Evolutionary conservation across 176 grass and related monocot species (phyloP).

Genomic region (Aechmea fasciata): DNA sequence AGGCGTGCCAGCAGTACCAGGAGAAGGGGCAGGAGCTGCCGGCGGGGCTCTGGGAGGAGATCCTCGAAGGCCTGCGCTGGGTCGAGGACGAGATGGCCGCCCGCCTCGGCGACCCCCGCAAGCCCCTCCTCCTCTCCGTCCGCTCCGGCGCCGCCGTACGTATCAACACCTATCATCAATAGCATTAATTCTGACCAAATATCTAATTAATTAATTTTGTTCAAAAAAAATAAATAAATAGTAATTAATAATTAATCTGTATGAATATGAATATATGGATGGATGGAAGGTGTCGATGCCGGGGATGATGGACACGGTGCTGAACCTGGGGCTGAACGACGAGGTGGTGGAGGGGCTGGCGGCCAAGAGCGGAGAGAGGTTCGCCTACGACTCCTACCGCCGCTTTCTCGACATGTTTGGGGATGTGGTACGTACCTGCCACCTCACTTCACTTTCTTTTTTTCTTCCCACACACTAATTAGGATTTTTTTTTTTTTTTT

Average conservation of each 20-base stretch:
- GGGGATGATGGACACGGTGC: constrained; percentile 99
- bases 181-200: no score
- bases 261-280: no score
- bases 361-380: constrained; percentile 80
- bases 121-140: constrained; percentile 91
- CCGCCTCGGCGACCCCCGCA: constrained; percentile 51
- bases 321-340: constrained; percentile 95
- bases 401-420: constrained; percentile 99
- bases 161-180: no score
- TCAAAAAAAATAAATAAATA: no score
- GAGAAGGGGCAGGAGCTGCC: constrained; percentile 42
- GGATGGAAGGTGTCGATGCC: constrained; percentile 72
- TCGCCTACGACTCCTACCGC: constrained; percentile 88
- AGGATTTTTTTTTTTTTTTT: no score
- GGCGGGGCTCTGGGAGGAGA: constrained; percentile 70
- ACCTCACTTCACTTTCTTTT: no score
- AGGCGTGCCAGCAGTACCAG: constrained; percentile 94
- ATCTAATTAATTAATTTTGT: no score
- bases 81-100: constrained; percentile 83
- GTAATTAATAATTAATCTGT: no score
- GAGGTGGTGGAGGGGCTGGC: constrained; percentile 66
- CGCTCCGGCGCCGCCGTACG: constrained; percentile 82
- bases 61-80: constrained; percentile 52
- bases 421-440: constrained; percentile 31
- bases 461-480: no score